Base-by-base conservation (phyloP, 2,329 filamentous ascomycete genomes). In the Ceratocystis variospora region DNA sequence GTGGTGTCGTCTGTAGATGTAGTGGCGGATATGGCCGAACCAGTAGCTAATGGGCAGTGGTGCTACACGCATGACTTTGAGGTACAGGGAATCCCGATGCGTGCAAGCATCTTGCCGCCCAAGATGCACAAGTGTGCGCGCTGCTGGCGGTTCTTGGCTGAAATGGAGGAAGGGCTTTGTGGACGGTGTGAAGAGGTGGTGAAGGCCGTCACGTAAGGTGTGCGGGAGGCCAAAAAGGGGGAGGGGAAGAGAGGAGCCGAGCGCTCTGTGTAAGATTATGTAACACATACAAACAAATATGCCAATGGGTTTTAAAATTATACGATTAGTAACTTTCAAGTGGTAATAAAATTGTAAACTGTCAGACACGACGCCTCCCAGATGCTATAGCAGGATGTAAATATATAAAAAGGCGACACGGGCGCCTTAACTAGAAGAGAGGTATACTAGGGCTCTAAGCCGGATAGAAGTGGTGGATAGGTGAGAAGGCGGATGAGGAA, bases 141-240 rank as follows among this genome's bases (percentile, higher is more conserved):
- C 63, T 99, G 94, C 76, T 99, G 94, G 94, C 84, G 88, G 69
- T 96, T 90, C 74, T 80, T 88, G 28, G 86, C 88, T n/a, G 78
- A 81, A n/a, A 76, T 76, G 61, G 80, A 87, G 70, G 84, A 88
- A 19, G 74, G 77, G 48, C 76, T 96, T 19, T 97, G 93, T 75
- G 76, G 75, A 62, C 79, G 90, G 72, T 97, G 93, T 74, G 84
- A 86, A 37, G 81, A 83, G 12, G 83, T 87, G 45, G 81, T 93
- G 10, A 62, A 62, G 57, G 53, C 17, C 31, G 33, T 46, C 19
- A 25, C 48, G 15, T 22, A 28, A 12, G 48, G 48, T 25, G 48
- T 6, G 46, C 1, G 17, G 46, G 19, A 19, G 8, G 19, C 46
- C 5, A 48, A 62, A n/a, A 46, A 8, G 41, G 33, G n/a, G 31